These are phyloP conservation scores for Nymphaea colorata DNA, from an alignment of 164 flowering plant species.

Conservation along the genomic window DNA sequence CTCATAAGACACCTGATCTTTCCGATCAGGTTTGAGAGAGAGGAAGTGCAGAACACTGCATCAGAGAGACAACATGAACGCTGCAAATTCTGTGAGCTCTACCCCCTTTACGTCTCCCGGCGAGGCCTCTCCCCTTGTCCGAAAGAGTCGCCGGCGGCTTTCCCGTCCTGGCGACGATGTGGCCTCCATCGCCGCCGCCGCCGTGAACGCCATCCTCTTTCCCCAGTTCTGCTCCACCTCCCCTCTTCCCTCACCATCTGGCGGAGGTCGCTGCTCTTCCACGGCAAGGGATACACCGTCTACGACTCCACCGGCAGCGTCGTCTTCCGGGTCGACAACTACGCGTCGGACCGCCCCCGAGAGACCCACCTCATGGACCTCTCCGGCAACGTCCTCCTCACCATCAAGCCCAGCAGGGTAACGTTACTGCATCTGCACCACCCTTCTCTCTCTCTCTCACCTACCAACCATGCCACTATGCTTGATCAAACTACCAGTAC, in stretches of 20 bases:
- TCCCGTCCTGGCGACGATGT: no score
- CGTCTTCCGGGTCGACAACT: conserved; percentile 14
- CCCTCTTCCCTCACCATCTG: conserved; percentile 10
- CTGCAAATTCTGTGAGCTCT: no score
- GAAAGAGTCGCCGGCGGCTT: no score
- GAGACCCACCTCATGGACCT: conserved; percentile 15
- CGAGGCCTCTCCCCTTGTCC: no score
- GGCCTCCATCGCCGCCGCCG: no score
- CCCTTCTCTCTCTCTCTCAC: background rate
- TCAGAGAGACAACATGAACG: no score
- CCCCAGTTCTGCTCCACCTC: conserved; percentile 7
- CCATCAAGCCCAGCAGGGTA: conserved; percentile 9
- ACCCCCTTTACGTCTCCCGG: no score
- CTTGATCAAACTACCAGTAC: background rate
- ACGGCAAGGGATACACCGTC: conserved; percentile 16
- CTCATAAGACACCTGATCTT: no score
- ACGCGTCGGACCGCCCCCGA: conserved; percentile 7
- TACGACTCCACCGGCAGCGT: conserved; percentile 10
- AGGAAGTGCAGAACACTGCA: no score
- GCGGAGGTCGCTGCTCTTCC: conserved; percentile 15
- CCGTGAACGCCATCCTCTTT: background rate
- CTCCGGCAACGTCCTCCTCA: conserved; percentile 10
- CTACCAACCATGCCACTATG: background rate
- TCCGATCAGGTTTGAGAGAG: no score
- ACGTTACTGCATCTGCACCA: background rate